phyloP scores from a whole-genome alignment of 352 stramenopile genomes.

The Phytophthora capsici region DNA sequence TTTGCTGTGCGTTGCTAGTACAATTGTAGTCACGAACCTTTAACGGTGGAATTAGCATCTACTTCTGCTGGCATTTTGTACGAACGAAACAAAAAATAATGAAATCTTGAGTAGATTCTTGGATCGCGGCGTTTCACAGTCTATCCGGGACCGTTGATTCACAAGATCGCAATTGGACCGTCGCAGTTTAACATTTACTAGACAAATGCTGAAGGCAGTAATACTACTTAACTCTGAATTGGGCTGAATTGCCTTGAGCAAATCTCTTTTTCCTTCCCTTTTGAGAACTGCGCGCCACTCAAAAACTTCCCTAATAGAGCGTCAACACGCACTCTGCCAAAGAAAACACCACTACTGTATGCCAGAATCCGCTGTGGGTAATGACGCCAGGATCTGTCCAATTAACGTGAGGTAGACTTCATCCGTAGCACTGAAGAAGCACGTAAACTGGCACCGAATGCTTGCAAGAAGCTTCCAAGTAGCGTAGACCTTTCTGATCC shows the following conservation, averaged over 20 bases:
- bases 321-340: conserved; percentile 71
- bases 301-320: conserved; percentile 73
- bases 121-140: no score
- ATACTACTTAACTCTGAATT: no score
- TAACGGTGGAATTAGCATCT: no score
- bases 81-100: no score
- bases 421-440: conserved; percentile 19
- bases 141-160: no score
- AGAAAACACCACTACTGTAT: conserved; percentile 64
- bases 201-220: no score
- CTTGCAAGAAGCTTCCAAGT: conserved; percentile 57
- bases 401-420: conserved; percentile 49
- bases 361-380: conserved; percentile 62
- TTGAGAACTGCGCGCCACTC: conserved; percentile 53
- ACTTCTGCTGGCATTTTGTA: no score
- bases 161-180: no score
- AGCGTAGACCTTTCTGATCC: conserved; percentile 67
- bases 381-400: conserved; percentile 63
- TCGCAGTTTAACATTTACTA: no score
- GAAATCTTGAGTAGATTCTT: no score
- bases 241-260: conserved; percentile 26
- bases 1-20: no score
- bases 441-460: conserved; percentile 52
- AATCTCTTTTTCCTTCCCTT: conserved; percentile 66
- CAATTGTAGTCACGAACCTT: no score